Conservation (phyloP, 2,329 filamentous ascomycete species). For the Diaporthe citriasiana region DNA sequence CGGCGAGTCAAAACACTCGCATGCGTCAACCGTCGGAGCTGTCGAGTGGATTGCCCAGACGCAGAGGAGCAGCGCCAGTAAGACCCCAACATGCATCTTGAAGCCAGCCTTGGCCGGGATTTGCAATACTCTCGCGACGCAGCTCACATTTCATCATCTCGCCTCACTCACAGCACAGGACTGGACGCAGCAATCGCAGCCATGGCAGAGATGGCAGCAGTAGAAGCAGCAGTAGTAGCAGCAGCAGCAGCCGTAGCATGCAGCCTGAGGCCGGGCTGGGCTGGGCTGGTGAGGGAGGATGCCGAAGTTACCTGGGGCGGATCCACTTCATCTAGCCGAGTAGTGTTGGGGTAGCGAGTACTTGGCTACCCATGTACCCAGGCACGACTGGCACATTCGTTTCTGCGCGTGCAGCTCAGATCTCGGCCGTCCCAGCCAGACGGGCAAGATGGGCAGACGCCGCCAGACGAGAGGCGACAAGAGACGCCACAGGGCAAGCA, state of each 20-base stretch:
- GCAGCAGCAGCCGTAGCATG: slow-evolving; percentile 18
- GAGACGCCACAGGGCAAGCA: slow-evolving; percentile 7
- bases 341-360: slow-evolving; percentile 27
- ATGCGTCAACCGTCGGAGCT: slow-evolving; percentile 20
- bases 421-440: slow-evolving; percentile 41
- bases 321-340: background rate
- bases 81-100: background rate
- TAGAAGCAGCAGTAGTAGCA: background rate
- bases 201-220: slow-evolving; percentile 29
- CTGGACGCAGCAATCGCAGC: background rate
- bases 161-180: no score
- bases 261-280: slow-evolving; percentile 37
- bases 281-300: slow-evolving; percentile 39
- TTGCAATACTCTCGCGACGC: background rate
- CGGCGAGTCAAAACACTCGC: slow-evolving; percentile 23
- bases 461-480: slow-evolving; percentile 17
- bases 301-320: slow-evolving; percentile 41
- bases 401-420: slow-evolving; percentile 35
- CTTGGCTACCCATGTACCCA: background rate
- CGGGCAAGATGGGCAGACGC: slow-evolving; percentile 20
- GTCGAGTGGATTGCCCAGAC: slow-evolving; percentile 20
- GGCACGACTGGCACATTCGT: slow-evolving; percentile 25
- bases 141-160: no score
- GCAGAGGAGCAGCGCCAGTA: slow-evolving; percentile 6
- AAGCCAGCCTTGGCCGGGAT: background rate